phyloP scores from a whole-genome alignment of 2,329 filamentous ascomycete genomes.

The Myriosclerotinia curreyana region DNA sequence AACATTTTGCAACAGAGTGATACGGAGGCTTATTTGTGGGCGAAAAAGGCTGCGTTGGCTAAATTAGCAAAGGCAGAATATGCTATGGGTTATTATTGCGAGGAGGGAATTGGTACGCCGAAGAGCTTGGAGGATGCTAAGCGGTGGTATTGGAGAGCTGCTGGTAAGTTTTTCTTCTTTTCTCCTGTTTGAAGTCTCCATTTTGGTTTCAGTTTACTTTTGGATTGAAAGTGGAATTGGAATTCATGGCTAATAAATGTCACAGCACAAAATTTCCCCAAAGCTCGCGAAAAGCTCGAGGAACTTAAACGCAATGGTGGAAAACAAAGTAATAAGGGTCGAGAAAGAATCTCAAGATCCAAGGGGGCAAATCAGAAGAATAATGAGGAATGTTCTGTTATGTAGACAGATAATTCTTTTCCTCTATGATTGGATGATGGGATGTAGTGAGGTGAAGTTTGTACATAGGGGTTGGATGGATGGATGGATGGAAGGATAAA shows the following conservation, averaged over 20 bases:
- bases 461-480: neutral
- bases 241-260: constrained; percentile 20
- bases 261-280: constrained; percentile 87
- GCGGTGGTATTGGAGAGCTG: constrained; percentile 96
- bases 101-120: constrained; percentile 85
- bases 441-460: neutral
- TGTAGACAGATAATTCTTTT: constrained; percentile 51
- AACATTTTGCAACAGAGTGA: constrained; percentile 88
- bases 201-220: too few relatives aligned
- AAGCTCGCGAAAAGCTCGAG: constrained; percentile 87
- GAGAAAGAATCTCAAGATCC: constrained; percentile 77
- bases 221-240: too few relatives aligned
- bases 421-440: neutral
- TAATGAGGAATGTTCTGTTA: constrained; percentile 82
- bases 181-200: too few relatives aligned
- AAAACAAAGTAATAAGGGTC: constrained; percentile 64
- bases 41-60: constrained; percentile 83
- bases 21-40: constrained; percentile 96
- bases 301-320: constrained; percentile 81
- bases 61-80: constrained; percentile 93
- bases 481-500: neutral
- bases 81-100: constrained; percentile 96
- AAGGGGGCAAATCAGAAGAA: constrained; percentile 73
- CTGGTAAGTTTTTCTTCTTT: constrained; percentile 64
- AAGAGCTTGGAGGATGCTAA: constrained; percentile 92